Base-by-base conservation (phyloP, 2,329 filamentous ascomycete genomes). In the Fusarium equiseti region DNA sequence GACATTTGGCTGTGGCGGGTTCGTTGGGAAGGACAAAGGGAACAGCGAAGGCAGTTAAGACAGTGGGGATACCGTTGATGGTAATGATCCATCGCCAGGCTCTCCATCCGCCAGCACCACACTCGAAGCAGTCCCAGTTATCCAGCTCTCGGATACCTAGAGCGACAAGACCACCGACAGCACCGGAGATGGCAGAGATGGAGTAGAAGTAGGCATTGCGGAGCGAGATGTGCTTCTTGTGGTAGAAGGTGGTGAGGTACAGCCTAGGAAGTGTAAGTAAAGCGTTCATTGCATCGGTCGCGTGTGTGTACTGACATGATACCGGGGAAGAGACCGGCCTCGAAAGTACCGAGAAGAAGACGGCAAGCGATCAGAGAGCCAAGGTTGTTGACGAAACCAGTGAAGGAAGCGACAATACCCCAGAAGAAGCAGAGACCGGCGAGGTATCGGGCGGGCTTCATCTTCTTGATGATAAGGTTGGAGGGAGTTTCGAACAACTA, bases 31-130 rank as follows among this genome's bases (percentile, higher is more conserved):
- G 79, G 29, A 87, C 74, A 51, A 87, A 90, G 78, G 84, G 88
- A 5, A 85, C 84, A 0, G 81, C 76, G 3, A 89, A 74, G 0
- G 88, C 90, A 2, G 89, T 77, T 6, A 89, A 40, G 22, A 90
- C 81, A 5, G 73, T 75, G 5, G 73, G 73, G 3, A 70, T 58
- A 1, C 90, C 90, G 75, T 84, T 80, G 43, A 89, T 76, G 57
- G 88, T 86, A 77, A 91, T 83, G 64, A 91, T 89, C 90, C 89
- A 92, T 50, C 90, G 80, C 90, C 90, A 92, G 1, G 87, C 90
- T n/a, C 82, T 77, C 63, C 86, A 82, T 3, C 88, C 89, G 1
- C 81, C 79, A 12, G 86, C 75, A 1, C 88, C 88, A 60, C 91
- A 85, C 83, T 91, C 88, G 67, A 86, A 86, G 0, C 88, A 63